phyloP scores from a whole-genome alignment of 2,329 filamentous ascomycete genomes.

The Phialophora tarda region DNA sequence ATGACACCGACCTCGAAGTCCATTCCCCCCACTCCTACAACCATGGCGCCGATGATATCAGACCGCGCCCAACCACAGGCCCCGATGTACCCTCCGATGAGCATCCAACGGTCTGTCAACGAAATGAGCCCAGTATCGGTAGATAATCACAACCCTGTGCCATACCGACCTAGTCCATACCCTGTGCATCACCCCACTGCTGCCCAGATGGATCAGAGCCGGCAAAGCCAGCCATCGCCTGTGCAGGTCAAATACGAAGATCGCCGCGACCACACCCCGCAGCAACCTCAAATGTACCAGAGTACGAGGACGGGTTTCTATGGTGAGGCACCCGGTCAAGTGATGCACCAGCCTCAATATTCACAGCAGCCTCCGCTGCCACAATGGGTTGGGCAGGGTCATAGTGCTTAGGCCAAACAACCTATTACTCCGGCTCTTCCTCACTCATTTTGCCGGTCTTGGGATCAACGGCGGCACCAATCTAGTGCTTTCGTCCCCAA shows the following conservation, averaged over 20 bases:
- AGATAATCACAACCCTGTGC: constrained; percentile 33
- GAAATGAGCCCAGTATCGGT: constrained; percentile 38
- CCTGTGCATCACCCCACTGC: constrained; percentile 27
- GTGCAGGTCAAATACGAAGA: constrained; percentile 36
- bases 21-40: constrained; percentile 36
- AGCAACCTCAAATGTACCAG: constrained; percentile 31
- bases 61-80: constrained; percentile 33
- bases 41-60: constrained; percentile 36
- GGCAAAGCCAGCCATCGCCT: constrained; percentile 37
- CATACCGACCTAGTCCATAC: constrained; percentile 36
- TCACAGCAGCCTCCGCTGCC: constrained; percentile 26
- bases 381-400: constrained; percentile 29
- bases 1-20: constrained; percentile 33
- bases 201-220: constrained; percentile 33
- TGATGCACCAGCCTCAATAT: constrained; percentile 29
- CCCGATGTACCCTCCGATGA: constrained; percentile 40
- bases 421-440: not conserved
- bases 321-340: constrained; percentile 27
- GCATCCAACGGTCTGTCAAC: constrained; percentile 37
- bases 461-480: not conserved
- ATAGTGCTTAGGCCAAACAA: constrained; percentile 10
- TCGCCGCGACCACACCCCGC: constrained; percentile 32
- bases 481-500: not conserved
- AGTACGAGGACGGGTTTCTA: constrained; percentile 33
- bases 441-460: not conserved